Base-by-base conservation (phyloP, 192 early-diverging fungal species). In the Umbelopsis vinacea region DNA sequence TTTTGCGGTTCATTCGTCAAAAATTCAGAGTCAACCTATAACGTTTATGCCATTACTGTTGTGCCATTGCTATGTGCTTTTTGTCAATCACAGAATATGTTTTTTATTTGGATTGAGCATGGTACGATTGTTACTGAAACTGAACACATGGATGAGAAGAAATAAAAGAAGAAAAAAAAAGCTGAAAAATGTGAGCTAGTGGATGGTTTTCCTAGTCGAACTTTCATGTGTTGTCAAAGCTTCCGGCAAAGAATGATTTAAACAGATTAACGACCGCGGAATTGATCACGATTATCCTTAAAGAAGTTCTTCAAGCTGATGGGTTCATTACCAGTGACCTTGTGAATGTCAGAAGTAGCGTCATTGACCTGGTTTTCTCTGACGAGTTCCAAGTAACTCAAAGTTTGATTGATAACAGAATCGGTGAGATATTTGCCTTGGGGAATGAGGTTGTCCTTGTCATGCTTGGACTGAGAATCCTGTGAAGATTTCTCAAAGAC, bases 241-340 rank as follows among this genome's bases (percentile, higher is more conserved):
- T 35, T 63, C 57, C 0, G 6, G 23, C 26, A 14, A 26, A 35
- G 26, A 3, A 10, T 37, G 0, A 19, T 22, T 26, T 54, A 23
- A 26, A 54, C 53, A 10, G 26, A 12, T 26, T 54, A 54, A 37
- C 33, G 57, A n/a, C 57, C 57, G n/a, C 57, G 57, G 17, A 63
- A 63, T 37, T 63, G 57, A n/a, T 63, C 57, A 33, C 57, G 57
- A 12, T 63, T 63, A 17, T 63, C 57, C 33, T 63, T 63, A 14
- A 63, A 63, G 19, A 63, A 63, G 33, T 63, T 63, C 19, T 63
- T 63, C 33, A 63, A 35, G 33, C 57, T 63, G 15, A 63, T 63
- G 17, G 57, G 57, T 1, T 63, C 57, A 33, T 63, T 63, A 2
- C 57, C 57, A 37, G 26, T 63, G 33, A 63, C 29, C 57, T 63